phyloP scores from a whole-genome alignment of 495 filamentous ascomycete species.

The Niebla homalea region DNA sequence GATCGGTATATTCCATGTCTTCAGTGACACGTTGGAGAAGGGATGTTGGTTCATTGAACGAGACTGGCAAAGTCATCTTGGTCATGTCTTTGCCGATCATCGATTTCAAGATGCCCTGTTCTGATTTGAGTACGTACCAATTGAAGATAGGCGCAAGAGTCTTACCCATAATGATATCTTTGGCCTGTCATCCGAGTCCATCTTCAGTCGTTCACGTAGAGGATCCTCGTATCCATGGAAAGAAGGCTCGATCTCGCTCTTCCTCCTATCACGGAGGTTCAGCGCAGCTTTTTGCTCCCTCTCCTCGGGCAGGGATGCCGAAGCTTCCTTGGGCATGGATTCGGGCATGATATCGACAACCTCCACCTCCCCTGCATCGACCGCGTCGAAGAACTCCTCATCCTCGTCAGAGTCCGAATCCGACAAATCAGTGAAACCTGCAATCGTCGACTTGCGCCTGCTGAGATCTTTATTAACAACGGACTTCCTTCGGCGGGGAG shows the following conservation, averaged over 20 bases:
- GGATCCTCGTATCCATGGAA: slow-evolving; percentile 88
- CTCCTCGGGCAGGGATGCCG: slow-evolving; percentile 20
- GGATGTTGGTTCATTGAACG: slow-evolving; percentile 97
- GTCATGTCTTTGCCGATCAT: slow-evolving; percentile 99
- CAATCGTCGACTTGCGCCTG: slow-evolving; percentile 44
- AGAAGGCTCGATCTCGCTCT: slow-evolving; percentile 52
- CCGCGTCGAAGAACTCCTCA: slow-evolving; percentile 95
- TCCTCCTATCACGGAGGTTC: slow-evolving; percentile 36
- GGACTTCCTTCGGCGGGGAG: slow-evolving; percentile 30
- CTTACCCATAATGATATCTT: slow-evolving; percentile 93
- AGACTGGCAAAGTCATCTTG: slow-evolving; percentile 96
- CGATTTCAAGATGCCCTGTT: slow-evolving; percentile 88
- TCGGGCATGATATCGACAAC: slow-evolving; percentile 46
- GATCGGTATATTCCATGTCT: slow-evolving; percentile 94
- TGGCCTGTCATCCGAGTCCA: slow-evolving; percentile 85
- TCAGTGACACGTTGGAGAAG: slow-evolving; percentile 91
- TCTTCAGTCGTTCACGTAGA: slow-evolving; percentile 59
- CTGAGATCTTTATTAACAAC: slow-evolving; percentile 23
- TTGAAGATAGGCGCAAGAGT: background rate
- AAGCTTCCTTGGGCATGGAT: slow-evolving; percentile 32
- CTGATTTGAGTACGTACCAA: slow-evolving; percentile 17
- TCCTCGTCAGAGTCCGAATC: slow-evolving; percentile 72
- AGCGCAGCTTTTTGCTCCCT: slow-evolving; percentile 24
- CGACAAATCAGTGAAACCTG: slow-evolving; percentile 50
- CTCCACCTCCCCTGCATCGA: slow-evolving; percentile 83